phyloP scores from a whole-genome alignment of 345 rosid species.

The Erucastrum elatum region DNA sequence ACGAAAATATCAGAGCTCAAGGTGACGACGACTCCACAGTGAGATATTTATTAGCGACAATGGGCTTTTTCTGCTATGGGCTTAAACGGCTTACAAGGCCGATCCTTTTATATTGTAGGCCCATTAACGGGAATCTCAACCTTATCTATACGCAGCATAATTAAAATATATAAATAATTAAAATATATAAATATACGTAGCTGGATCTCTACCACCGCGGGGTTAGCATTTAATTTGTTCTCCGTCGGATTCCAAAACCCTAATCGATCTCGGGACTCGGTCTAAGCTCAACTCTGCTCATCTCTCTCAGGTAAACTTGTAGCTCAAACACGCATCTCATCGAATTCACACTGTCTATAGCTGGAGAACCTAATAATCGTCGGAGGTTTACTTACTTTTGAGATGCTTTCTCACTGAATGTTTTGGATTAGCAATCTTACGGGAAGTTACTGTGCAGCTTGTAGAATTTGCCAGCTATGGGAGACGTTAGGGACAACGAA shows the following conservation, averaged over 20 bases:
- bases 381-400: neutral
- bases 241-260: slow-evolving; percentile 44
- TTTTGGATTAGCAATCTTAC: slow-evolving; percentile 10
- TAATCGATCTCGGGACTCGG: slow-evolving; percentile 29
- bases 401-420: neutral
- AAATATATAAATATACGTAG: neutral
- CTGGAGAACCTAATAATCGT: neutral
- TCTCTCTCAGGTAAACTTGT: slow-evolving; percentile 36
- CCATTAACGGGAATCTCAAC: neutral
- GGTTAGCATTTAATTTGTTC: neutral
- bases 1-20: neutral
- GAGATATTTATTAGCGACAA: neutral
- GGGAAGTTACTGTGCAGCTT: neutral
- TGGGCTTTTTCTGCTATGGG: too few relatives aligned
- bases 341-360: neutral
- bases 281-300: neutral
- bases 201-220: neutral
- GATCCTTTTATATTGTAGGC: neutral
- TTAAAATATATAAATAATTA: too few relatives aligned
- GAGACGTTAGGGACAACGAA: slow-evolving; percentile 91
- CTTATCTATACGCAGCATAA: too few relatives aligned
- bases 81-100: neutral
- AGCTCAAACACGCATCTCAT: neutral
- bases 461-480: slow-evolving; percentile 48
- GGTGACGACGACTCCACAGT: neutral